Evolutionary conservation across 768 basidiomycete genomes (phyloP), one percentile per base, ranked within the genome.

Genomic region (Suillus clintonianus): DNA sequence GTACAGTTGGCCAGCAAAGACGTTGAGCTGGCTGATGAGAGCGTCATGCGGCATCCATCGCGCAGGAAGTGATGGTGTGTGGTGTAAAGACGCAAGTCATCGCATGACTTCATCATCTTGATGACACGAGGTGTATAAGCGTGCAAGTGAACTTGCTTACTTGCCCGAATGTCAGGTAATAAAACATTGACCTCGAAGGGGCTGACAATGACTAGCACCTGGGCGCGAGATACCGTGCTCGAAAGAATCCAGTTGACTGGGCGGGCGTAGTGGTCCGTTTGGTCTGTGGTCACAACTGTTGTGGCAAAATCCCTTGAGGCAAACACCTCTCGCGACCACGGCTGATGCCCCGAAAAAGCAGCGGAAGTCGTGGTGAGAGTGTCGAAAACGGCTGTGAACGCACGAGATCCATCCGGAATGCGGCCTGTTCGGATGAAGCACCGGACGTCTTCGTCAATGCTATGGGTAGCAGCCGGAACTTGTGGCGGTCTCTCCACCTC

Each of bases 1-100:
- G 61, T 79, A 84, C 4, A 84, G 72, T 60, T 84, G 81, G 3
- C 81, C 83, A 15, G 82, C 79, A 66, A 79, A 82, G 36, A 83
- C 63, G 43, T 79, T 82, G 41, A 84, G 70, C 53, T 82, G 80
- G 30, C 58, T 60, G 32, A 72, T 73, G 10, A 70, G 55, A 10
- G 62, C 42, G 3, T 59, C 47, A 2, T 63, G 56, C 1, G 70
- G 63, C 9, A 57, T 59, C 67, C 72, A 73, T 10, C 50, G 50
- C 2, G 34, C 27, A 1, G 75, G 64, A 3, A 73, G 54, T 5
- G 64, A 7, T 3, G 74, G 76, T 11, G 76, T 11, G 76, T 55
- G 34, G 11, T 64, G 56, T 74, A 69, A 4, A 72, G 61, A 1
- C 32, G 13, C 3, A 77, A 68, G 39, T 74, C 68, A 34, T 85